A percentile compares a stretch with the other conserved stretches of the same genome.
phyloP scores from a whole-genome alignment of 2,329 filamentous ascomycete genomes.

The Harringtonia lauricola region DNA sequence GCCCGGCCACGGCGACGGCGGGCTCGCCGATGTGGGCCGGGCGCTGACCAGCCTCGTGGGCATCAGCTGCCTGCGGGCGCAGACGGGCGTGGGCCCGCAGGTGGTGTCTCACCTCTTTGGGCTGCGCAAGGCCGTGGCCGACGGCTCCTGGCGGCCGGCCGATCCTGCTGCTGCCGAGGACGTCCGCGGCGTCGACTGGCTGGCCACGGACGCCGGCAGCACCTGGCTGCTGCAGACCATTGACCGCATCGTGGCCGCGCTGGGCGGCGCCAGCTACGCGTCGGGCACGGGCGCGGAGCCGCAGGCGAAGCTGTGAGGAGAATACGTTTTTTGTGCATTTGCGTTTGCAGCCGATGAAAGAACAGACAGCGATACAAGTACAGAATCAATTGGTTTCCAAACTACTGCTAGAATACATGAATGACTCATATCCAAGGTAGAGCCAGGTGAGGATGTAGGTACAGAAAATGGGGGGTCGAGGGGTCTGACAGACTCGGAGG shows the following conservation, averaged over 20 bases:
- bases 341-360: no score
- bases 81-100: conserved; percentile 75
- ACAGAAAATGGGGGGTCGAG: no score
- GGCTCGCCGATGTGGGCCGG: conserved; percentile 48
- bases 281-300: neutral
- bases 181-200: conserved; percentile 43
- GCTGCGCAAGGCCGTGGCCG: conserved; percentile 61
- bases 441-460: no score
- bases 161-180: conserved; percentile 17
- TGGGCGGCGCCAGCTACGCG: conserved; percentile 18
- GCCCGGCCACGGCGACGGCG: conserved; percentile 26
- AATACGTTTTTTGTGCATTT: no score
- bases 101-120: conserved; percentile 75
- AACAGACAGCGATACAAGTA: no score
- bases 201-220: conserved; percentile 54
- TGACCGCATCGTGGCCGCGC: conserved; percentile 43
- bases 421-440: no score
- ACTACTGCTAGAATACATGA: no score
- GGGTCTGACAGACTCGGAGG: no score
- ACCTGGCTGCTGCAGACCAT: conserved; percentile 51
- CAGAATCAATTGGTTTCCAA: no score
- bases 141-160: conserved; percentile 44
- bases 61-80: conserved; percentile 62
- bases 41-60: conserved; percentile 64
- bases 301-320: conserved; percentile 7